A percentile compares a stretch with the other conserved stretches of the same genome.
phyloP scores from a whole-genome alignment of 345 rosid species.

The Psidium guajava region DNA sequence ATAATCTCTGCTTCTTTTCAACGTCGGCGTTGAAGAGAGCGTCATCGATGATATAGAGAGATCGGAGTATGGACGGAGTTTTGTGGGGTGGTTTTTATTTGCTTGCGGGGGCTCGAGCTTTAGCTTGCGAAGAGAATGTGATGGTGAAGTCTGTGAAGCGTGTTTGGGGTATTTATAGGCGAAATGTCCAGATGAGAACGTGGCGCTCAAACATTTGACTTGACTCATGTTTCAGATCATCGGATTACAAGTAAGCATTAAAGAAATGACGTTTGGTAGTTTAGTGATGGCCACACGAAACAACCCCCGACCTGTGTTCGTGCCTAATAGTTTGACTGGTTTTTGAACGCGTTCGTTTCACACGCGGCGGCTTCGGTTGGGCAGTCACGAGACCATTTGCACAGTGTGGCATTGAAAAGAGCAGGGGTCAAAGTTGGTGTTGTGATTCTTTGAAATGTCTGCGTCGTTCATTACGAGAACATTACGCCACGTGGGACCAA shows the following conservation, averaged over 20 bases:
- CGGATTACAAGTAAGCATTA: neutral
- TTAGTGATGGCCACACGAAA: neutral
- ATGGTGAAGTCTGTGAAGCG: neutral
- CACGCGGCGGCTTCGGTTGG: too few species aligned
- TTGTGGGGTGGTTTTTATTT: neutral
- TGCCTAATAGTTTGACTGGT: neutral
- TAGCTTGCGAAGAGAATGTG: neutral
- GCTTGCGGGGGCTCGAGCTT: neutral
- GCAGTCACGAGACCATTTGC: too few species aligned
- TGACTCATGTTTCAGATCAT: neutral
- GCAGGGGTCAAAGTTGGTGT: neutral
- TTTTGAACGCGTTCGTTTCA: neutral
- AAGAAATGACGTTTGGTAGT: neutral
- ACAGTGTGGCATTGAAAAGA: neutral
- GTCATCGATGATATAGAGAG: neutral
- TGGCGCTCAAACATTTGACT: neutral
- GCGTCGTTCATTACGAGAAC: neutral
- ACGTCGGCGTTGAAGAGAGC: neutral
- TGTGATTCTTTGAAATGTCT: neutral
- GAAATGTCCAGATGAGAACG: neutral
- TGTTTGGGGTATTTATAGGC: neutral
- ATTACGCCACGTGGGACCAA: too few species aligned
- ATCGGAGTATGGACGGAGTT: neutral
- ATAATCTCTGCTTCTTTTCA: slow-evolving; percentile 38
- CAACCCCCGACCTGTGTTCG: neutral